Conservation (phyloP, 495 filamentous ascomycete species). For the Aspergillus sclerotiicarbonarius region DNA sequence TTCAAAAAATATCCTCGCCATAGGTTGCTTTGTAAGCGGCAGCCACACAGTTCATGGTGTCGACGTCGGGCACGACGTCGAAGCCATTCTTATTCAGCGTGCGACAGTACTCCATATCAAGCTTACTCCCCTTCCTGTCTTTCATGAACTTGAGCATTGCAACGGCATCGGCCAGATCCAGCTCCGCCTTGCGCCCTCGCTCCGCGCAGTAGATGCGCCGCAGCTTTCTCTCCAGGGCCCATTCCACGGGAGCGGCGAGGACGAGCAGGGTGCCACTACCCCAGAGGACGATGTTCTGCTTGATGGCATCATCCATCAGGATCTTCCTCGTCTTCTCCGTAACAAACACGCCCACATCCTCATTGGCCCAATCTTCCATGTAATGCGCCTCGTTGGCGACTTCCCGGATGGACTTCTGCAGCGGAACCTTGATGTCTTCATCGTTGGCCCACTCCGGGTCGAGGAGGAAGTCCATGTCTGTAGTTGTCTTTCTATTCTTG, state of each 20-base stretch:
- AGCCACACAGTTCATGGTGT: slow-evolving; percentile 27
- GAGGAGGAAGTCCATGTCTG: too few species aligned
- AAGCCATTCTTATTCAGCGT: slow-evolving; percentile 27
- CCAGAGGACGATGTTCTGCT: too few species aligned
- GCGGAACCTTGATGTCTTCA: slow-evolving; percentile 14
- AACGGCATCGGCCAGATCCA: slow-evolving; percentile 29
- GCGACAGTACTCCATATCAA: slow-evolving; percentile 25
- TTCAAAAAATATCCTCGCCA: slow-evolving; percentile 21
- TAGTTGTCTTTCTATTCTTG: too few species aligned
- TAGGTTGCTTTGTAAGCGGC: slow-evolving; percentile 21
- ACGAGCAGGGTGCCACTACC: too few species aligned
- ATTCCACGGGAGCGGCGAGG: slow-evolving; percentile 31
- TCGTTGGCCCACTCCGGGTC: too few species aligned
- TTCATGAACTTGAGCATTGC: slow-evolving; percentile 26
- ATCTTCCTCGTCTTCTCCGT: too few species aligned
- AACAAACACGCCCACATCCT: slow-evolving; percentile 8
- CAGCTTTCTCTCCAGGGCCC: slow-evolving; percentile 34
- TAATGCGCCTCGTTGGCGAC: slow-evolving; percentile 19
- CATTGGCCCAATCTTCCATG: slow-evolving; percentile 29
- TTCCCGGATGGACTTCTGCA: slow-evolving; percentile 18
- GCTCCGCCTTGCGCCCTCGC: slow-evolving; percentile 17
- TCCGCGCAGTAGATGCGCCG: slow-evolving; percentile 24
- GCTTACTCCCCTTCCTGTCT: slow-evolving; percentile 18
- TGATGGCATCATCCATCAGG: too few species aligned
- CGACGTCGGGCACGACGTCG: slow-evolving; percentile 25